A percentile compares a stretch with the other conserved stretches of the same genome.
These are phyloP conservation scores for Jaltomata sinuosa DNA, from an alignment of 257 asterid genomes.

Conservation along the genomic window DNA sequence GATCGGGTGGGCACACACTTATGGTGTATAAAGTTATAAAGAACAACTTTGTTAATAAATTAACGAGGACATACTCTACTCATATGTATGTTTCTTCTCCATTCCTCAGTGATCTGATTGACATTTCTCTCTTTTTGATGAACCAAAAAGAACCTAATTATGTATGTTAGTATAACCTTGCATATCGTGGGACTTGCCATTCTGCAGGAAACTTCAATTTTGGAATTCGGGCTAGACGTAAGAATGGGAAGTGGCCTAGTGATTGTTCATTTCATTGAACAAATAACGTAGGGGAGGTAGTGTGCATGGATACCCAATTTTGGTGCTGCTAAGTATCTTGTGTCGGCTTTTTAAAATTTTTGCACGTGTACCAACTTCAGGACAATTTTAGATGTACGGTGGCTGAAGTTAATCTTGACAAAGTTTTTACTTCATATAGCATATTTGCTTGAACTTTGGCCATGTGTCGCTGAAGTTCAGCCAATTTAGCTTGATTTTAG, in stretches of 20 bases:
- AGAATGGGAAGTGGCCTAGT: neutral
- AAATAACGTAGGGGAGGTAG: neutral
- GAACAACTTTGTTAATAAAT: neutral
- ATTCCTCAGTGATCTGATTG: neutral
- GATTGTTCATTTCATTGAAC: neutral
- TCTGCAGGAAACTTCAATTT: neutral
- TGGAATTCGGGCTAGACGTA: neutral
- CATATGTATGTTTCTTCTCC: neutral
- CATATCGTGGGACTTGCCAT: neutral
- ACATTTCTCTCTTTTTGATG: neutral
- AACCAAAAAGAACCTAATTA: neutral
- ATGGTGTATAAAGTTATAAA: neutral
- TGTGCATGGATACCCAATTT: neutral
- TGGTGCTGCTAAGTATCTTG: neutral
- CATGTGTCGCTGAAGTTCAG: neutral
- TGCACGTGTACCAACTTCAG: no score
- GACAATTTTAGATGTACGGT: neutral
- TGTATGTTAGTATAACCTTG: neutral
- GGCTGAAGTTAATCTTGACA: neutral
- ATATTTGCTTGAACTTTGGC: neutral
- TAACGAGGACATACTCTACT: neutral
- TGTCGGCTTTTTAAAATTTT: neutral
- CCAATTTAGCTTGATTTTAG: neutral
- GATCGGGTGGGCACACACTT: neutral
- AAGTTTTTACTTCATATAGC: neutral